Evolutionary conservation across 352 stramenopile species (phyloP).

Genomic region (Halophytophthora batemanensis): DNA sequence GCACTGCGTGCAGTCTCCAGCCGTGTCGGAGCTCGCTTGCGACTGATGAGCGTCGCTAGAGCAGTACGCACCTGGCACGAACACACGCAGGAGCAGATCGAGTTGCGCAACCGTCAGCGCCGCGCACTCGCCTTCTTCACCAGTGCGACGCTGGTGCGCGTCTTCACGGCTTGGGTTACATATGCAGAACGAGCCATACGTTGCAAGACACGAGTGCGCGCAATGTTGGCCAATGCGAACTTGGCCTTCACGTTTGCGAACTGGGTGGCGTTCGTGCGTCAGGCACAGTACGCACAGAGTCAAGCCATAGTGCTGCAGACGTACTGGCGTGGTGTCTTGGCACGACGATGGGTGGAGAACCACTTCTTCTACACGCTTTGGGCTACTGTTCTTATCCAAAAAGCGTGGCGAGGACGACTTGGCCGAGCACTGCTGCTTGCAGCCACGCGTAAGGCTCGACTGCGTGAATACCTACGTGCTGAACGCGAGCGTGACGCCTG

Average conservation of each 20-base stretch:
- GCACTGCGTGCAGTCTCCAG: slow-evolving; percentile 38
- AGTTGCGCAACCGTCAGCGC: slow-evolving; percentile 39
- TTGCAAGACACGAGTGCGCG: slow-evolving; percentile 40
- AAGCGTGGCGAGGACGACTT: slow-evolving; percentile 60
- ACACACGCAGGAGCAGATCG: slow-evolving; percentile 51
- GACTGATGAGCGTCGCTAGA: slow-evolving; percentile 31
- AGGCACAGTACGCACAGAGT: slow-evolving; percentile 27
- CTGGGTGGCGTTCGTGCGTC: slow-evolving; percentile 41
- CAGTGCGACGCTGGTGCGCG: slow-evolving; percentile 51
- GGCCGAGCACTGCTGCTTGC: slow-evolving; percentile 46
- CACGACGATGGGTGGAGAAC: slow-evolving; percentile 52
- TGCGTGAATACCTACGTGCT: slow-evolving; percentile 66
- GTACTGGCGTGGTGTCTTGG: slow-evolving; percentile 55
- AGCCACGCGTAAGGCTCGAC: slow-evolving; percentile 44
- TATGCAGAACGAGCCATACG: slow-evolving; percentile 37
- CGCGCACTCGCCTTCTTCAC: slow-evolving; percentile 64
- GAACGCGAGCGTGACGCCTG: slow-evolving; percentile 66
- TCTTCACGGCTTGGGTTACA: slow-evolving; percentile 49
- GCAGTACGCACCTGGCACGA: slow-evolving; percentile 70
- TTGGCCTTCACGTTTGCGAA: slow-evolving; percentile 45
- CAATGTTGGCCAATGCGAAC: slow-evolving; percentile 48
- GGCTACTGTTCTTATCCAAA: slow-evolving; percentile 71
- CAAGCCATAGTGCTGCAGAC: slow-evolving; percentile 47
- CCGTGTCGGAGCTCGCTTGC: slow-evolving; percentile 40
- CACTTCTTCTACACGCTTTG: slow-evolving; percentile 56